Base-by-base conservation (phyloP, 2,329 filamentous ascomycete species). In the Colletotrichum trifolii region DNA sequence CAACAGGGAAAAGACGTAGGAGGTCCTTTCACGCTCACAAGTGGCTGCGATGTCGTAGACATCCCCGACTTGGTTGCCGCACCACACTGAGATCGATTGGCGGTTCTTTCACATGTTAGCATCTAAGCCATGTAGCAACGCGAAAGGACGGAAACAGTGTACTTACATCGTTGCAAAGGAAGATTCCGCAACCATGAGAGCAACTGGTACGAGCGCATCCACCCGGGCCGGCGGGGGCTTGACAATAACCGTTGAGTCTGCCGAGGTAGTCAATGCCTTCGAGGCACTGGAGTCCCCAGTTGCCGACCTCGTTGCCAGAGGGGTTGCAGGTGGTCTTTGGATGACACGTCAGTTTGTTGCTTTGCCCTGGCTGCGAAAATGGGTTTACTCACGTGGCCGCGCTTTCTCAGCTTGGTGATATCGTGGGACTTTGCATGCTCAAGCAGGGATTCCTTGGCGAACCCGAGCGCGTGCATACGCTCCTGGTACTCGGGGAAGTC, bases 1-100 rank as follows among this genome's bases (percentile, higher is more conserved):
- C 47, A 49, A 1, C 15, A 49, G 47, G 10, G 47, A 49, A 7
- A 13, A 49, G 33, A 49, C 47, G 47, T 49, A 49, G 9, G 47
- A 49, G 47, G 47, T 49, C 47, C 47, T 35, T 13, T 49, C 47
- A 9, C 47, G 33, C 12, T 49, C 47, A 13, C 47, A 49, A 6
- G n/a, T 13, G 33, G 47, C 33, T 5, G 47, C 47, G 47, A 49
- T 49, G 8, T 49, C 47, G 47, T 49, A 49, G 12, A 49, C 47
- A 9, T 49, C 47, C 12, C 47, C 47, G 47, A 49, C 47, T 15
- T 49, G 47, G 47, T 49, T 49, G 47, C 47, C 47, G 33, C 47
- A 49, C 47, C 47, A 49, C 17, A 49, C 12, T 8, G 47, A 49
- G 10, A 49, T 49, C 47, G 47, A 33, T 7, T 36, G 33, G 47